phyloP scores from a whole-genome alignment of 1,284 basidiomycete species.

The Cutaneotrichosporon sp. region DNA sequence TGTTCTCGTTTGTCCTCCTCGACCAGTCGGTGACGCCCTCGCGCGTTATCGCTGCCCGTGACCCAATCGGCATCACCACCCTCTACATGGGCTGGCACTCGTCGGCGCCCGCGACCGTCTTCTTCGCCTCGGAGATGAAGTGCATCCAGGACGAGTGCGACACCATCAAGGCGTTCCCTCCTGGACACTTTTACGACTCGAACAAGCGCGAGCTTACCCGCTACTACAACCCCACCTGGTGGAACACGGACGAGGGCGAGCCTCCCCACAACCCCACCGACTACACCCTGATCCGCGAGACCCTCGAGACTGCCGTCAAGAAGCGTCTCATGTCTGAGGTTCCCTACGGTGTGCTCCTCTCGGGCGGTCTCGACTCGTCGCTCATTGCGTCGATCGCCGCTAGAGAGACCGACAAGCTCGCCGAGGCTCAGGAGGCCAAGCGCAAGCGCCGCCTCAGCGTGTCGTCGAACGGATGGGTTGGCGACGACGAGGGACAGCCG shows the following conservation, averaged over 20 bases:
- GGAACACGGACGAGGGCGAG: constrained; percentile 66
- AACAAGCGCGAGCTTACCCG: constrained; percentile 69
- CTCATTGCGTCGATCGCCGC: constrained; percentile 97
- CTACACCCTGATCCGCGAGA: constrained; percentile 69
- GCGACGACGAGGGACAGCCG: constrained; percentile 56
- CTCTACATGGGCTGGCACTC: constrained; percentile 95
- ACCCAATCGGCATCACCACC: constrained; percentile 97
- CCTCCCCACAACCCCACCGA: constrained; percentile 70
- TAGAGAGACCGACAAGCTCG: constrained; percentile 90
- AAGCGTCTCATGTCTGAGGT: constrained; percentile 98
- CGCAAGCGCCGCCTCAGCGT: constrained; percentile 56
- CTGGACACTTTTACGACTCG: constrained; percentile 93
- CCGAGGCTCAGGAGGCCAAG: constrained; percentile 70
- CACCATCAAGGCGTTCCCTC: constrained; percentile 91
- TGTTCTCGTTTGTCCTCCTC: constrained; percentile 97
- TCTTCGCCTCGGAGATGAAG: constrained; percentile 96
- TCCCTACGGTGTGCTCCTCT: constrained; percentile 94
- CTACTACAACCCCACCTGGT: constrained; percentile 86
- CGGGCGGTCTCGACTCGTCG: constrained; percentile 93
- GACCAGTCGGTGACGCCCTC: constrained; percentile 88
- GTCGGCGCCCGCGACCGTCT: constrained; percentile 76
- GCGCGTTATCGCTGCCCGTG: constrained; percentile 89
- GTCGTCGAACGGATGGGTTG: constrained; percentile 24
- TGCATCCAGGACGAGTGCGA: constrained; percentile 90
- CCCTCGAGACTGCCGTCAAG: constrained; percentile 86